Conservation (phyloP, 768 basidiomycete genomes). For the Harrya chromipes region DNA sequence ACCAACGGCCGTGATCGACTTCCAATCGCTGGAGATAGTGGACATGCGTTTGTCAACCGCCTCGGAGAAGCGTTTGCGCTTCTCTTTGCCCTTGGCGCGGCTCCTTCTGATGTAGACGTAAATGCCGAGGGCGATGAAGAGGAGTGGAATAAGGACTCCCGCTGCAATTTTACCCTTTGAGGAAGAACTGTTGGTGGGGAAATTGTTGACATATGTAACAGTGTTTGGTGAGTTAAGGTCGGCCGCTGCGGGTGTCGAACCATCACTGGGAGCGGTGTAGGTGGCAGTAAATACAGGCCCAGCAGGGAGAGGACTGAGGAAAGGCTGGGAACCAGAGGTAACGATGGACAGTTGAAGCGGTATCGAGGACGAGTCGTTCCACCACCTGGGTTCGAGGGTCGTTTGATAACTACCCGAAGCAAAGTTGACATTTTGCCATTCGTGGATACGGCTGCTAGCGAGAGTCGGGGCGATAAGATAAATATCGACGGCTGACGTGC, state of each 20-base stretch:
- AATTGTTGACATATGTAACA: conserved; percentile 40
- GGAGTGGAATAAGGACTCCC: conserved; percentile 56
- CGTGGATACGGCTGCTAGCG: conserved; percentile 44
- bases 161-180: conserved; percentile 63
- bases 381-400: conserved; percentile 62
- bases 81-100: conserved; percentile 47
- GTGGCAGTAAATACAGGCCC: conserved; percentile 71
- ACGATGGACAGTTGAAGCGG: conserved; percentile 62
- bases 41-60: conserved; percentile 81
- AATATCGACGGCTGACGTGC: conserved; percentile 55
- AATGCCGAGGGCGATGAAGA: conserved; percentile 48
- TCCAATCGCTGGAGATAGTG: conserved; percentile 77
- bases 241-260: conserved; percentile 38
- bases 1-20: conserved; percentile 63
- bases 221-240: conserved; percentile 35
- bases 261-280: conserved; percentile 43
- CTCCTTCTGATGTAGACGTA: conserved; percentile 51
- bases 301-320: conserved; percentile 52
- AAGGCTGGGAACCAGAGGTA: conserved; percentile 44
- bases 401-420: conserved; percentile 47
- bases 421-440: conserved; percentile 54
- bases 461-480: conserved; percentile 57
- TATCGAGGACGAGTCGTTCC: conserved; percentile 52
- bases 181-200: conserved; percentile 34
- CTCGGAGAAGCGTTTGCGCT: conserved; percentile 60